These are phyloP conservation scores for Pythium rishiriense DNA, from an alignment of 352 stramenopile genomes.

Conservation along the genomic window DNA sequence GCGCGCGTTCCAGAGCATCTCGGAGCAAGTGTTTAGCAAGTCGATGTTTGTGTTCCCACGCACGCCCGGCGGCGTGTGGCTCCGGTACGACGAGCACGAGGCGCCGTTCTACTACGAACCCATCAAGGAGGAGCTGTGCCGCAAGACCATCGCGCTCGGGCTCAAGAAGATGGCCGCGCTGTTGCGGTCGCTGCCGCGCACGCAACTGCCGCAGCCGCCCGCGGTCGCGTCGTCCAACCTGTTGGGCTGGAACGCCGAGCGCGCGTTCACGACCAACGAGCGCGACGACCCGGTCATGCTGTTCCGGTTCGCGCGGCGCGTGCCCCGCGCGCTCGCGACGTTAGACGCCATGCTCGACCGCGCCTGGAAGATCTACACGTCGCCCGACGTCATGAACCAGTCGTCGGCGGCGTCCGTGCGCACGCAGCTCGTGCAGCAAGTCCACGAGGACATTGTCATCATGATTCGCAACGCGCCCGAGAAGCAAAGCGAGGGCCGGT, in stretches of 20 bases:
- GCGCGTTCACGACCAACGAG: slow-evolving; percentile 17
- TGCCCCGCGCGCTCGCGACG: not conserved
- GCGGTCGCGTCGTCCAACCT: slow-evolving; percentile 7
- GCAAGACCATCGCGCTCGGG: slow-evolving; percentile 18
- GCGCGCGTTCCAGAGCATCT: slow-evolving; percentile 26
- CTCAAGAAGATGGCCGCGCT: slow-evolving; percentile 24
- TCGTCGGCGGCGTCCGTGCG: slow-evolving; percentile 16
- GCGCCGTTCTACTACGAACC: slow-evolving; percentile 29
- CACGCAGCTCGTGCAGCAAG: slow-evolving; percentile 24
- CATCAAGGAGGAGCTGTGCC: slow-evolving; percentile 17
- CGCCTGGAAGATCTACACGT: slow-evolving; percentile 26
- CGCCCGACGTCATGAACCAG: slow-evolving; percentile 17
- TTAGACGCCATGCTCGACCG: slow-evolving; percentile 13
- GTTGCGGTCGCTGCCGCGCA: slow-evolving; percentile 3
- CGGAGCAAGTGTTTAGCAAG: slow-evolving; percentile 22
- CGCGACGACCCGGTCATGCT: slow-evolving; percentile 18
- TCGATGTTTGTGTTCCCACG: slow-evolving; percentile 27
- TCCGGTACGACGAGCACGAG: slow-evolving; percentile 26
- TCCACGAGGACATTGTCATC: slow-evolving; percentile 28
- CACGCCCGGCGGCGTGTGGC: slow-evolving; percentile 23
- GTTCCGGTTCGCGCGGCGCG: slow-evolving; percentile 22
- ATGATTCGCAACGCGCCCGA: slow-evolving; percentile 28
- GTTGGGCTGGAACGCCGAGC: slow-evolving; percentile 22
- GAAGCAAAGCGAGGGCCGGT: slow-evolving; percentile 5
- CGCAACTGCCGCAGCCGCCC: not conserved